Evolutionary conservation across 1,284 basidiomycete species (phyloP), one percentile per base, ranked within the genome.

Genomic region (Cryptococcus floricola): DNA sequence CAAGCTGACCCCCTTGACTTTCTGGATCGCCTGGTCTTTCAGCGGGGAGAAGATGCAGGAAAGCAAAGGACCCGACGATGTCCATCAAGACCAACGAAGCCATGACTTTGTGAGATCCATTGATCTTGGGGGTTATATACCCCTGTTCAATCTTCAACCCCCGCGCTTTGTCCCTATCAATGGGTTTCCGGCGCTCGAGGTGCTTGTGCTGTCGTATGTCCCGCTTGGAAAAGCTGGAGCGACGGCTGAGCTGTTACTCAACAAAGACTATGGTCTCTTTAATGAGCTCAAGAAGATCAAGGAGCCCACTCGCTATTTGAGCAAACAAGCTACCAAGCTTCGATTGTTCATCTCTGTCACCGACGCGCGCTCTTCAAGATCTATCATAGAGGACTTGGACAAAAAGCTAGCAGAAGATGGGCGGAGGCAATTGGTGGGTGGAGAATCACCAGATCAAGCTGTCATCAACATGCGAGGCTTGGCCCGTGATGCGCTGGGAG

Each of bases 121-220:
- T 7, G 58, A 62, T 51, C 49, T 62, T 0, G 61, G 58, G 8
- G 54, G 50, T 25, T 59, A 62, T 44, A 27, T 56, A 16, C 61
- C 61, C 19, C 41, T 57, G 5, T 45, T 52, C 19, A 34, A 10
- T 1, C 34, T 23, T 12, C 14, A 42, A 0, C 50, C 56, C 10
- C 23, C 47, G 14, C 48, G 23, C 16, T 55, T 61, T 37, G 7
- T 59, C 5, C 25, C n/a, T 5, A 25, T 57, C 8, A 18, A 44
- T 19, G 54, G 44, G 4, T 62, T 54, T 38, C 57, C 60, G 14
- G 57, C 52, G 7, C 34, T 62, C 12, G 50, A 59, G 44, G 23
- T 54, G 23, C 16, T 59, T 5, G 39, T 59, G 5, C 10, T 62
- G 18, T 38, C 60, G 2, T 59, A 57, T 47, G 31, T 54, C 6